Evolutionary conservation across 495 filamentous ascomycete genomes (phyloP).

Genomic region (Sordaria brevicollis): DNA sequence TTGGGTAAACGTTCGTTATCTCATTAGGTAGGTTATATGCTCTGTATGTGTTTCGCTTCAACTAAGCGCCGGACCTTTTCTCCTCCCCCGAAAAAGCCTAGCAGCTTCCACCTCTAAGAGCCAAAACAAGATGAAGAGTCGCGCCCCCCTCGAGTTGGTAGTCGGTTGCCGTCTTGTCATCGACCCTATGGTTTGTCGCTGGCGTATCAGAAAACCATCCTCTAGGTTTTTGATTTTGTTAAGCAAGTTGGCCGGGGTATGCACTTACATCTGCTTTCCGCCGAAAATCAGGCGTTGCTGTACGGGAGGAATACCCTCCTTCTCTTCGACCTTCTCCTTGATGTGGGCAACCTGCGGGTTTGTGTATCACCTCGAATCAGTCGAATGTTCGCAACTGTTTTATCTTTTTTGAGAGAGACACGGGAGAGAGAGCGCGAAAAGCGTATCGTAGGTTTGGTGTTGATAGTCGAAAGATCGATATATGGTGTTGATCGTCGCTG

Average conservation of each 20-base stretch:
- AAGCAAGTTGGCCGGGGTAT: background rate
- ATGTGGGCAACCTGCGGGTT: conserved; percentile 88
- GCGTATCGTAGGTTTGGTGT: background rate
- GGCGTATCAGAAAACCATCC: background rate
- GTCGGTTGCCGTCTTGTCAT: conserved; percentile 78
- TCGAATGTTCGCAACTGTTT: background rate
- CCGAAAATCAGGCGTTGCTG: conserved; percentile 94
- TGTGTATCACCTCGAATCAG: background rate
- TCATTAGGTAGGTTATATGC: background rate
- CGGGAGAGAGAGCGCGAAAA: too few species aligned
- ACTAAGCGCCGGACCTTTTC: background rate
- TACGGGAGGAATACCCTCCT: conserved; percentile 94
- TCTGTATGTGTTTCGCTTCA: background rate
- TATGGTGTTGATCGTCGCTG: background rate
- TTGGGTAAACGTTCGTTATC: background rate
- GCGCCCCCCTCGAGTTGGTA: conserved; percentile 87
- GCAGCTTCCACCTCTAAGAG: conserved; percentile 63
- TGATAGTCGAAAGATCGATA: background rate
- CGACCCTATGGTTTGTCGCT: conserved; percentile 51
- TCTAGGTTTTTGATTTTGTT: background rate
- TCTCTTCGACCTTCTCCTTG: conserved; percentile 98
- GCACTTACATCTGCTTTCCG: conserved; percentile 94
- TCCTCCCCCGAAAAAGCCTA: background rate
- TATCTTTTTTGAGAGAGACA: too few species aligned
- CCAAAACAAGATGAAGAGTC: conserved; percentile 90